phyloP scores from a whole-genome alignment of 2,329 filamentous ascomycete genomes.

The Diaporthe ilicicola region DNA sequence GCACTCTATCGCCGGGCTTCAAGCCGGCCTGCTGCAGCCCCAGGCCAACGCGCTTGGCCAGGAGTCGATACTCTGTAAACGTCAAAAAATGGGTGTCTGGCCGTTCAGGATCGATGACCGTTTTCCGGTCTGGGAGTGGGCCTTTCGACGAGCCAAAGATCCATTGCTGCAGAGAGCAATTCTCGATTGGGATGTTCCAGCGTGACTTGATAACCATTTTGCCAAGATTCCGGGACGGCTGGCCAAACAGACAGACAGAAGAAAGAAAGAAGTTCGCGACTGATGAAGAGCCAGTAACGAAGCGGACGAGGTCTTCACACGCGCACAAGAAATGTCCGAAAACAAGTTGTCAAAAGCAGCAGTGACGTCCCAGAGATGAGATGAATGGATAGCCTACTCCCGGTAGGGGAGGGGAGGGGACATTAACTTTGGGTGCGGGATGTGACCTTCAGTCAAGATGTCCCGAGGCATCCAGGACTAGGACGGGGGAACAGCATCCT shows the following conservation, averaged over 20 bases:
- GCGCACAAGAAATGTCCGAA: neutral
- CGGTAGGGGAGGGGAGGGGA: neutral
- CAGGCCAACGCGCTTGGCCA: conserved; percentile 76
- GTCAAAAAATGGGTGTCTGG: conserved; percentile 75
- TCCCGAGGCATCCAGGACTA: conserved; percentile 18
- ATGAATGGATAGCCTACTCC: neutral
- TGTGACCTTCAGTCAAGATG: conserved; percentile 12
- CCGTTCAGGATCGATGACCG: conserved; percentile 70
- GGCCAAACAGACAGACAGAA: neutral
- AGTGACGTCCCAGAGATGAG: conserved; percentile 4
- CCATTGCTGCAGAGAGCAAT: conserved; percentile 63
- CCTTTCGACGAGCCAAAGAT: conserved; percentile 60
- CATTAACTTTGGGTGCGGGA: neutral
- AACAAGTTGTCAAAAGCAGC: neutral
- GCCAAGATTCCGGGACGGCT: neutral
- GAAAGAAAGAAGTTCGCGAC: neutral
- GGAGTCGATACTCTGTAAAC: conserved; percentile 69
- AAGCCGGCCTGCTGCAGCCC: conserved; percentile 73
- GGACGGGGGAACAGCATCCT: conserved; percentile 9
- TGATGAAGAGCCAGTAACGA: neutral
- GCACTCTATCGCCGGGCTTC: conserved; percentile 72
- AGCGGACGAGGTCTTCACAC: neutral
- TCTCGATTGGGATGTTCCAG: conserved; percentile 53
- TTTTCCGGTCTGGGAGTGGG: conserved; percentile 52
- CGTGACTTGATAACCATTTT: conserved; percentile 58